Evolutionary conservation across 192 early-diverging fungal genomes (phyloP).

Genomic region (Gryganskiella cystojenkinii): DNA sequence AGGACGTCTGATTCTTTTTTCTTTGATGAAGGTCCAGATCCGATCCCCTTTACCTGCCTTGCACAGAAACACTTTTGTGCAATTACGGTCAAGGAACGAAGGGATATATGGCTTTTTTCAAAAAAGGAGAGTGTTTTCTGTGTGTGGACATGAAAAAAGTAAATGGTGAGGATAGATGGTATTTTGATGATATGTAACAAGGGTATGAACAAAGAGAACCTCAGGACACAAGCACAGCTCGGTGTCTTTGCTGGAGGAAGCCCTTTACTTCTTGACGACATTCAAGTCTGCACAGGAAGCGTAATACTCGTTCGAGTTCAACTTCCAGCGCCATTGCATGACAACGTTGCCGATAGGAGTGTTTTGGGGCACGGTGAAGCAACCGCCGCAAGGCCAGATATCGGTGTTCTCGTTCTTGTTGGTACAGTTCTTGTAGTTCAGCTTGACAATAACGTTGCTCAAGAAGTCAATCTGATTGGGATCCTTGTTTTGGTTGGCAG

Average conservation of each 20-base stretch:
- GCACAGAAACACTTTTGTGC: too few species aligned
- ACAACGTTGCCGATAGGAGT: slow-evolving; percentile 22
- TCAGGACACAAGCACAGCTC: too few species aligned
- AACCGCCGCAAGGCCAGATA: slow-evolving; percentile 50
- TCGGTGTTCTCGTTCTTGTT: slow-evolving; percentile 33
- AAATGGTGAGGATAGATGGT: too few species aligned
- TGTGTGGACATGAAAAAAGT: too few species aligned
- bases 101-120: not conserved
- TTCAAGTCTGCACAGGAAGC: slow-evolving; percentile 43
- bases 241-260: too few species aligned
- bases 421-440: slow-evolving; percentile 52
- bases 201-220: too few species aligned
- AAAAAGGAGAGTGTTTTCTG: not conserved
- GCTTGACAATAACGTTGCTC: slow-evolving; percentile 16
- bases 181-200: too few species aligned
- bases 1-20: too few species aligned
- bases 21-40: too few species aligned
- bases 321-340: slow-evolving; percentile 52
- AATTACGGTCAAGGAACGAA: not conserved
- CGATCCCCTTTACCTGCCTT: too few species aligned
- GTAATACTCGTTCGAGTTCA: slow-evolving; percentile 39
- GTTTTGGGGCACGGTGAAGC: slow-evolving; percentile 34
- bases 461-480: slow-evolving; percentile 39
- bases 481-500: slow-evolving; percentile 21
- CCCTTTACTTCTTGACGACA: slow-evolving; percentile 6